phyloP scores from a whole-genome alignment of 1,139 yeast genomes.

The Kodamaea alishanica region DNA sequence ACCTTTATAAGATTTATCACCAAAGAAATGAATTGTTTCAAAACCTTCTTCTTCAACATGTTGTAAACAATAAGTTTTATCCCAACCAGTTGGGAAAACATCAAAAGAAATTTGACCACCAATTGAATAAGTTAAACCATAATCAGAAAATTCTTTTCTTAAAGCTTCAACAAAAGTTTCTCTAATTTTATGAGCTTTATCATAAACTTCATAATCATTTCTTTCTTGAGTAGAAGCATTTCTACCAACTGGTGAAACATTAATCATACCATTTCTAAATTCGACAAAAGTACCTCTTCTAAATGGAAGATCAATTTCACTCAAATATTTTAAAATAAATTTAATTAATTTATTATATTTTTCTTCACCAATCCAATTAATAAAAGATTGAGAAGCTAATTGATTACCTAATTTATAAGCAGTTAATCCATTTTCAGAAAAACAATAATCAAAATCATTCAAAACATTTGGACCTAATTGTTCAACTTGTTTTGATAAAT shows the following conservation, averaged over 20 bases:
- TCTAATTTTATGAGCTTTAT: constrained; percentile 76
- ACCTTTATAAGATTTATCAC: constrained; percentile 96
- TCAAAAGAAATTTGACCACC: constrained; percentile 99
- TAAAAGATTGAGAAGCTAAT: constrained; percentile 90
- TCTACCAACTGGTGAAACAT: constrained; percentile 97
- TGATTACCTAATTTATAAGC: constrained; percentile 89
- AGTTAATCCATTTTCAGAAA: constrained; percentile 96
- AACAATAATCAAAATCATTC: constrained; percentile 87
- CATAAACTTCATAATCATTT: constrained; percentile 83
- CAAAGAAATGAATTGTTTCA: constrained; percentile 90
- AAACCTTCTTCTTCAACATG: constrained; percentile 86
- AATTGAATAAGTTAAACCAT: constrained; percentile 87
- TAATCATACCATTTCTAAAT: constrained; percentile 99
- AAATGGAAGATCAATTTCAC: constrained; percentile 84
- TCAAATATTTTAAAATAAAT: constrained; percentile 78
- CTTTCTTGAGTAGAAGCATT: constrained; percentile 94
- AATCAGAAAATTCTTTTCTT: constrained; percentile 76
- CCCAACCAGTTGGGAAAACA: constrained; percentile 99
- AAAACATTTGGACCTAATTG: constrained; percentile 83
- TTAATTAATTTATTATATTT: constrained; percentile 84
- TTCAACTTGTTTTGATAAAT: constrained; percentile 89
- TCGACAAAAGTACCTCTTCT: constrained; percentile 98
- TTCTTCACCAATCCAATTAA: constrained; percentile 92
- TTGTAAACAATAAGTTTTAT: constrained; percentile 94
- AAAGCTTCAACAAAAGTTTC: constrained; percentile 78